These are phyloP conservation scores for Saccharomyces paradoxus DNA, from an alignment of 805 yeast genomes.

Conservation along the genomic window DNA sequence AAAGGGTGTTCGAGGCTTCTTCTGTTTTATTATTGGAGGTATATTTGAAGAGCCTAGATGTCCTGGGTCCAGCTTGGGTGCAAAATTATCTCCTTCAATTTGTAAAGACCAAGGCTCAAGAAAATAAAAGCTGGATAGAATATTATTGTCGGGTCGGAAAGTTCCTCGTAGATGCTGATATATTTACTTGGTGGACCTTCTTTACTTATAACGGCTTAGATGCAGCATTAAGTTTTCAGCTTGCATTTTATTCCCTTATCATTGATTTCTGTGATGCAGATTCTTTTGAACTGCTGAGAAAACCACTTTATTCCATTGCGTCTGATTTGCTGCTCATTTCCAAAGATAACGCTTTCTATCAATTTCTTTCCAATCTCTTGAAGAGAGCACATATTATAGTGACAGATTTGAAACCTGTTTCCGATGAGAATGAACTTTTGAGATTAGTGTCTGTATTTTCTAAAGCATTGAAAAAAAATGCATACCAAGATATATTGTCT, in stretches of 20 bases:
- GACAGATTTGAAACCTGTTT: neutral
- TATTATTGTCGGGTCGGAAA: constrained; percentile 21
- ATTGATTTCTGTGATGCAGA: constrained; percentile 17
- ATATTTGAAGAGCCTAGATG: constrained; percentile 6
- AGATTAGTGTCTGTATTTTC: constrained; percentile 10
- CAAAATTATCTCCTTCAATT: constrained; percentile 17
- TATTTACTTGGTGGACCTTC: constrained; percentile 28
- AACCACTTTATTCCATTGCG: constrained; percentile 13
- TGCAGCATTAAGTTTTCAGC: constrained; percentile 4
- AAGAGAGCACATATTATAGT: constrained; percentile 10
- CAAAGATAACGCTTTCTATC: constrained; percentile 5
- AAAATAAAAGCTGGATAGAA: constrained; percentile 14
- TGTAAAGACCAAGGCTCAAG: constrained; percentile 10
- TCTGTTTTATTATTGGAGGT: constrained; percentile 4
- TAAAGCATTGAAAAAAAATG: constrained; percentile 7
- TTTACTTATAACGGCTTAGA: constrained; percentile 19
- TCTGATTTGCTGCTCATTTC: constrained; percentile 7
- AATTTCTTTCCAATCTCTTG: constrained; percentile 13
- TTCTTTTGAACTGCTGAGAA: constrained; percentile 17
- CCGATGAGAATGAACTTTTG: constrained; percentile 2
- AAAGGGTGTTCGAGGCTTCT: neutral
- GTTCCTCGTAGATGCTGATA: constrained; percentile 13
- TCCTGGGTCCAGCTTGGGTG: constrained; percentile 17
- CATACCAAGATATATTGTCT: constrained; percentile 10
- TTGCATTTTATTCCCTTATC: constrained; percentile 15